Percentiles rank a stretch among this genome's conserved stretches.
phyloP scores from a whole-genome alignment of 768 basidiomycete genomes.

The Galerina sulciceps region DNA sequence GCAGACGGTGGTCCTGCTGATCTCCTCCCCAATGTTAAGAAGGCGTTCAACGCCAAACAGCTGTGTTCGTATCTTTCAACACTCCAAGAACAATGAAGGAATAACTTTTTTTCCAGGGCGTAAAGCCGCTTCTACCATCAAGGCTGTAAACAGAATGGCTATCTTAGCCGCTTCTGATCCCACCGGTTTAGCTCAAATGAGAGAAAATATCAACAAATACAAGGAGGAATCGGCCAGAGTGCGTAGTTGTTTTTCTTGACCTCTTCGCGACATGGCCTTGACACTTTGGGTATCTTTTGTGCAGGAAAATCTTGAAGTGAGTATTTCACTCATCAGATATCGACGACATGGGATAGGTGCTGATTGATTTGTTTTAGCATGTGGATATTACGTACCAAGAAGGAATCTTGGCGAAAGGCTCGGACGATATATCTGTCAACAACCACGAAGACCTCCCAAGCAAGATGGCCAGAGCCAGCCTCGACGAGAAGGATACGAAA shows the following conservation, averaged over 20 bases:
- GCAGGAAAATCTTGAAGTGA: constrained; percentile 26
- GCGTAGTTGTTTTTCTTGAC: constrained; percentile 2
- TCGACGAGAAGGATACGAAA: constrained; percentile 13
- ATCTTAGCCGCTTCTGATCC: constrained; percentile 47
- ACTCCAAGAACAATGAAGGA: not conserved
- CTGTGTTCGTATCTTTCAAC: constrained; percentile 58
- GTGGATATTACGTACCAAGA: constrained; percentile 56
- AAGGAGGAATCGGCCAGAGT: constrained; percentile 81
- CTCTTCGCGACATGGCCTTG: not conserved
- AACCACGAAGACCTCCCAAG: constrained; percentile 27
- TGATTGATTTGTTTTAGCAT: constrained; percentile 29
- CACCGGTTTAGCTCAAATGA: constrained; percentile 51
- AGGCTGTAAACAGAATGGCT: constrained; percentile 83
- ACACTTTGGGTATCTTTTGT: not conserved
- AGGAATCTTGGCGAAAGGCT: constrained; percentile 23
- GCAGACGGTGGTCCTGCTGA: constrained; percentile 68
- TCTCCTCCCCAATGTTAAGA: constrained; percentile 88
- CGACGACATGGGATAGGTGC: constrained; percentile 8
- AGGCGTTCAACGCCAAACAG: constrained; percentile 85
- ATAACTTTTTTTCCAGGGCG: constrained; percentile 59
- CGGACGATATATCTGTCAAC: constrained; percentile 27
- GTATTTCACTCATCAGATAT: not conserved
- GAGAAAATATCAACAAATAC: constrained; percentile 63
- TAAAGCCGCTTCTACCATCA: constrained; percentile 85
- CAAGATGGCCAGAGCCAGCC: constrained; percentile 33